Percentiles rank a stretch among this genome's conserved stretches.
phyloP scores from a whole-genome alignment of 2,329 filamentous ascomycete species.

The Eutypella sp. region DNA sequence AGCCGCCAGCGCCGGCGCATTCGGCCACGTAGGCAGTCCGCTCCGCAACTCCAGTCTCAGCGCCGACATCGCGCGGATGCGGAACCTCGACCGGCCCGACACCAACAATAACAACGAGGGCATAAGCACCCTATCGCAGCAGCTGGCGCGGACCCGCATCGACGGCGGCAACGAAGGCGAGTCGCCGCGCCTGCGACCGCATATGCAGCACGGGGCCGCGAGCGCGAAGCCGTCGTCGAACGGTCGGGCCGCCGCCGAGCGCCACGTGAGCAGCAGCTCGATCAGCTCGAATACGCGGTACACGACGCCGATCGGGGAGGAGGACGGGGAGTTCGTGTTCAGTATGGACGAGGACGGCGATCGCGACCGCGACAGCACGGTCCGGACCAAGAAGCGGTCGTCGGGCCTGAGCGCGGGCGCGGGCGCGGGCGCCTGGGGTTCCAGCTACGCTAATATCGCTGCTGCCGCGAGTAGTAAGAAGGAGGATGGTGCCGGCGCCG shows the following conservation, averaged over 20 bases:
- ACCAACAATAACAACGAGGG: constrained; percentile 45
- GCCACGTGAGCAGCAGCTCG: constrained; percentile 56
- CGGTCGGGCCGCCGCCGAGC: constrained; percentile 43
- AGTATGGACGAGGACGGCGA: constrained; percentile 61
- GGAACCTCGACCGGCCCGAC: constrained; percentile 37
- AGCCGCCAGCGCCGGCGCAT: constrained; percentile 43
- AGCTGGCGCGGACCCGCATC: constrained; percentile 56
- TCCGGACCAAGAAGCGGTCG: constrained; percentile 43
- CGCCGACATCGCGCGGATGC: constrained; percentile 42
- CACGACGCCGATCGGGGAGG: constrained; percentile 61
- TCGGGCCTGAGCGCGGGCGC: no score
- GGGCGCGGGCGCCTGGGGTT: constrained; percentile 25
- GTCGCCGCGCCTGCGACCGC: constrained; percentile 46
- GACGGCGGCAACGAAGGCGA: constrained; percentile 39
- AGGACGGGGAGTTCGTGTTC: constrained; percentile 60
- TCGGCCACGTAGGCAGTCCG: constrained; percentile 62
- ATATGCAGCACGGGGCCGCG: no score
- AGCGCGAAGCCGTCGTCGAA: constrained; percentile 36
- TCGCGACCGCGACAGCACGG: constrained; percentile 38
- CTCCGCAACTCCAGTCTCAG: constrained; percentile 59
- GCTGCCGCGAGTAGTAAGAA: constrained; percentile 21
- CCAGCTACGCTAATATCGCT: constrained; percentile 29
- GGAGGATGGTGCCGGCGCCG: constrained; percentile 22
- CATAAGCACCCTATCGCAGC: constrained; percentile 56
- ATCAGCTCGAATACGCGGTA: constrained; percentile 55